These are phyloP conservation scores for Suillus subaureus DNA, from an alignment of 768 basidiomycete genomes.

Conservation along the genomic window DNA sequence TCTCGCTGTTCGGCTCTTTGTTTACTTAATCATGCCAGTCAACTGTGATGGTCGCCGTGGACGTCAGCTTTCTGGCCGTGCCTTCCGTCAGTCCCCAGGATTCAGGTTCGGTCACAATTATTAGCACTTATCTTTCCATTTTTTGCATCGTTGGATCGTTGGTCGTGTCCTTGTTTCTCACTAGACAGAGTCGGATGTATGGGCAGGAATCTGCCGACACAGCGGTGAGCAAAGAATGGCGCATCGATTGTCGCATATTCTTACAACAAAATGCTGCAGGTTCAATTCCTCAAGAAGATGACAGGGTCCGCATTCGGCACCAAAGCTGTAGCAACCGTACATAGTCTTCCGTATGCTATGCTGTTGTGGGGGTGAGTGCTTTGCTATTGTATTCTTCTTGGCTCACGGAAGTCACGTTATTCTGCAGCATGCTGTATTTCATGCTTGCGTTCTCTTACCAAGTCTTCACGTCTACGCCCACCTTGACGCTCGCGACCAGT, in stretches of 20 bases:
- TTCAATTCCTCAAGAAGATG: neutral
- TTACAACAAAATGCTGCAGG: neutral
- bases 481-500: slow-evolving; percentile 16
- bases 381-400: neutral
- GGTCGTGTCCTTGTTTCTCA: slow-evolving; percentile 37
- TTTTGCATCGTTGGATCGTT: slow-evolving; percentile 36
- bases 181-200: slow-evolving; percentile 38
- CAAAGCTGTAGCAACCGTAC: slow-evolving; percentile 48
- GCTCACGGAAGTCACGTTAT: neutral
- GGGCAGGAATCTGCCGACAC: slow-evolving; percentile 24
- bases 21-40: neutral
- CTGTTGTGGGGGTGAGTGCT: slow-evolving; percentile 53
- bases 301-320: slow-evolving; percentile 31
- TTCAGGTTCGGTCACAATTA: slow-evolving; percentile 6
- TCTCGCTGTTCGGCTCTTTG: neutral
- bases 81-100: slow-evolving; percentile 35
- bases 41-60: slow-evolving; percentile 11
- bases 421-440: slow-evolving; percentile 29
- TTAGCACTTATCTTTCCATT: slow-evolving; percentile 37
- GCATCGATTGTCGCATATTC: neutral
- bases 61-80: slow-evolving; percentile 36
- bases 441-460: slow-evolving; percentile 23
- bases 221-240: slow-evolving; percentile 28
- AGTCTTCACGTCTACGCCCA: slow-evolving; percentile 24
- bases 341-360: slow-evolving; percentile 51